Conservation (phyloP, 1,284 basidiomycete species). For the Moesziomyces globuligerus region DNA sequence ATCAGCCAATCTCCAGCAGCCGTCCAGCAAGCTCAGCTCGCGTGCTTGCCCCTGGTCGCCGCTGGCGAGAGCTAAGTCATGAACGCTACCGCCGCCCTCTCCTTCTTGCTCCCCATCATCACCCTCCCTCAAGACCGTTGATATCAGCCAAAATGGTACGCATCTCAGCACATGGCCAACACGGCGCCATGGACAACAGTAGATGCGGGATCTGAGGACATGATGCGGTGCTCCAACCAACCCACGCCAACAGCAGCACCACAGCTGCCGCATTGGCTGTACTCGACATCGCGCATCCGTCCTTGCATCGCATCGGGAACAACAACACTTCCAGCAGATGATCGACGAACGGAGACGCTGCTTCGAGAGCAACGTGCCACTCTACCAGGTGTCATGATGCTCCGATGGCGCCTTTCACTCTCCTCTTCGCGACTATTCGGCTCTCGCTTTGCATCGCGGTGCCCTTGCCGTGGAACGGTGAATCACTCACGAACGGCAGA, state of each 20-base stretch:
- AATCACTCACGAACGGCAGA: slow-evolving; percentile 19
- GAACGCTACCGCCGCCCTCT: neutral
- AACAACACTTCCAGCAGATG: slow-evolving; percentile 12
- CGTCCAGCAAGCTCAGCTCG: neutral
- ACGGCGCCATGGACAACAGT: slow-evolving; percentile 11
- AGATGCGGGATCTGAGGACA: slow-evolving; percentile 11
- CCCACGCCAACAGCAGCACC: slow-evolving; percentile 23
- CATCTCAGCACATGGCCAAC: slow-evolving; percentile 38
- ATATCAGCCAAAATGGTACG: slow-evolving; percentile 57
- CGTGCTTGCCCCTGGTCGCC: neutral
- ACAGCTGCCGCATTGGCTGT: slow-evolving; percentile 27
- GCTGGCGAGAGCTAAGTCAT: neutral
- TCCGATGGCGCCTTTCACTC: slow-evolving; percentile 13
- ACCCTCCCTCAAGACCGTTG: slow-evolving; percentile 41
- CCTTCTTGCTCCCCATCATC: slow-evolving; percentile 23
- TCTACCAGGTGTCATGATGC: neutral
- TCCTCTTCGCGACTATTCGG: slow-evolving; percentile 20
- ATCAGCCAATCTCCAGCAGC: neutral
- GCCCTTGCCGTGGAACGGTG: slow-evolving; percentile 22
- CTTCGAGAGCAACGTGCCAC: neutral
- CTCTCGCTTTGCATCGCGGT: slow-evolving; percentile 33
- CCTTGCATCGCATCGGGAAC: slow-evolving; percentile 15
- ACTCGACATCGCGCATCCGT: slow-evolving; percentile 19
- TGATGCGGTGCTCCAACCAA: slow-evolving; percentile 22
- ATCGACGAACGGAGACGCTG: slow-evolving; percentile 29